A percentile compares a stretch with the other conserved stretches of the same genome.
Evolutionary conservation across 305 asterid species (phyloP).

Genomic region (Fraxinus nigra): DNA sequence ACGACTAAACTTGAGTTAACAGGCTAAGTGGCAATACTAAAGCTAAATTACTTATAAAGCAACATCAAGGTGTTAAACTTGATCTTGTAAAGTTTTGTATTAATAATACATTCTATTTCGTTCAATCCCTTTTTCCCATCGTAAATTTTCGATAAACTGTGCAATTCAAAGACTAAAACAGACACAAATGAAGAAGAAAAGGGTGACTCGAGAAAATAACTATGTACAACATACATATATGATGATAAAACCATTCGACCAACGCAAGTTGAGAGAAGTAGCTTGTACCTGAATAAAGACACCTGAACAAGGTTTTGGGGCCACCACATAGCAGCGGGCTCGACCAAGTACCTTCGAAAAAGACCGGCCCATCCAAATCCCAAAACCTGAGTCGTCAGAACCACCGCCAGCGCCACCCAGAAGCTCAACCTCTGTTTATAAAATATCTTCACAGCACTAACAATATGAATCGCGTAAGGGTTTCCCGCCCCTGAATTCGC

Average conservation of each 20-base stretch:
- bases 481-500: conserved; percentile 90
- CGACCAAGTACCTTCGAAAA: conserved; percentile 76
- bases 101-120: background rate
- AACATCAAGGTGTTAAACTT: background rate
- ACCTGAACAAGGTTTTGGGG: conserved; percentile 95
- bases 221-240: too few relatives aligned
- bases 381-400: conserved; percentile 76
- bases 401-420: conserved; percentile 74
- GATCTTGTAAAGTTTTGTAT: background rate
- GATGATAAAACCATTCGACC: too few relatives aligned
- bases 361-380: conserved; percentile 99
- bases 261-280: background rate
- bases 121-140: background rate
- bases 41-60: background rate
- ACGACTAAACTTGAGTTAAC: background rate
- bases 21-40: background rate
- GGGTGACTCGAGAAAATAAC: too few relatives aligned
- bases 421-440: conserved; percentile 64
- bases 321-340: conserved; percentile 99
- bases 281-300: conserved; percentile 72
- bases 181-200: too few relatives aligned
- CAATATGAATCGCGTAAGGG: conserved; percentile 79
- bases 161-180: background rate
- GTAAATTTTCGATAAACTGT: background rate
- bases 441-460: conserved; percentile 80